Evolutionary conservation across 768 basidiomycete genomes (phyloP), one percentile per base, ranked within the genome.

Genomic region (Tephrocybe sp.): DNA sequence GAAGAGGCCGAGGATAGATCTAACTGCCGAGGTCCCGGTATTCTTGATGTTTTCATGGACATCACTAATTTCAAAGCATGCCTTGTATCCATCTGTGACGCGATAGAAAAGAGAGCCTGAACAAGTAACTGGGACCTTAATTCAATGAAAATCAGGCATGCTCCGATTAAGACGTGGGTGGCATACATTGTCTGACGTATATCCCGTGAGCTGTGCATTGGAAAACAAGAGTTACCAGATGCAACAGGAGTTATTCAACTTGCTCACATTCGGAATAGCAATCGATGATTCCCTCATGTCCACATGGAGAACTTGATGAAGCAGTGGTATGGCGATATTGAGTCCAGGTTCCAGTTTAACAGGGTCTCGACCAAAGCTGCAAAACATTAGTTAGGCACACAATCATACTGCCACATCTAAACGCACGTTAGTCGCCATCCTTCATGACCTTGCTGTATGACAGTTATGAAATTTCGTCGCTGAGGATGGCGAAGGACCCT

Each of bases 21-120:
- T 70, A 60, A 81, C 72, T 4, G 79, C 80, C 2, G 76, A 78
- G 19, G 74, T 80, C 13, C 79, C 79, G 5, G 76, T 79, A 50
- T 77, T 78, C 48, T 71, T 69, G 22, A 81, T 74, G 55, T 80
- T 81, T 8, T 60, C 62, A 41, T 73, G 65, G 13, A 80, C 76
- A 48, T 80, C 68, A 51, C 75, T 73, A 0, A 81, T 74, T 17
- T 65, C 68, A 59, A 80, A 82, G 32, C 8, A 6, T 45, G 67
- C 71, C 60, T 76, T 72, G 65, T 81, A 81, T 39, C 76, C 74
- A 52, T 82, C 72, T 0, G 60, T 61, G 26, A 82, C 73, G 6
- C 77, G 73, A 61, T 72, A 82, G 62, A 82, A 81, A 0, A 81
- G 66, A 1, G 79, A 80, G 11, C 80, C 80, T 2, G 79, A 79